phyloP scores from a whole-genome alignment of 257 asterid species.

The Ligustrum vulgare region DNA sequence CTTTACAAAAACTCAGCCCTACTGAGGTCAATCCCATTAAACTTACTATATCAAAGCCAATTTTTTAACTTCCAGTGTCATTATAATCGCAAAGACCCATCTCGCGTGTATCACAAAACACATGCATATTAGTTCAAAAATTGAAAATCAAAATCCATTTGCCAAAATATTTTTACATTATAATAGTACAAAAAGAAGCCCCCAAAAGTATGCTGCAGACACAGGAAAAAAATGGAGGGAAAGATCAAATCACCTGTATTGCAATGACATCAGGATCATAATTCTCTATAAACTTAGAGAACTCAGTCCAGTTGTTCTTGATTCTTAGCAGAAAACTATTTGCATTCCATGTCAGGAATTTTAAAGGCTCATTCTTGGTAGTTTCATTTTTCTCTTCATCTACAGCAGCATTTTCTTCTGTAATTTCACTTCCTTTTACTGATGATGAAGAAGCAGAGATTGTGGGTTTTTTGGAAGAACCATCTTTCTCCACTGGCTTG shows the following conservation, averaged over 20 bases:
- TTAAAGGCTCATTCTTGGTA: constrained; percentile 56
- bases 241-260: constrained; percentile 55
- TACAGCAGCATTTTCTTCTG: constrained; percentile 32
- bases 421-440: constrained; percentile 22
- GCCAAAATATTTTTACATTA: not conserved
- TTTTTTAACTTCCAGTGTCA: not conserved
- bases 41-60: not conserved
- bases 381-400: constrained; percentile 25
- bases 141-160: constrained; percentile 1
- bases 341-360: constrained; percentile 94
- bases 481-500: constrained; percentile 77
- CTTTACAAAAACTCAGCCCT: not conserved
- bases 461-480: constrained; percentile 65
- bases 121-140: constrained; percentile 16
- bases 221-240: not conserved
- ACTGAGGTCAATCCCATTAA: not conserved
- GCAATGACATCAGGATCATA: constrained; percentile 91
- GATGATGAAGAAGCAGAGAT: constrained; percentile 39
- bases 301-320: constrained; percentile 76
- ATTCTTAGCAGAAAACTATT: constrained; percentile 77
- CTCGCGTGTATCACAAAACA: constrained; percentile 5
- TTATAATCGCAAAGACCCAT: not conserved
- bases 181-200: not conserved
- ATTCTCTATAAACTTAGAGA: constrained; percentile 60
- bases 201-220: not conserved